Evolutionary conservation across 2,329 filamentous ascomycete species (phyloP).

Genomic region (Paracoccidioides brasiliensis): DNA sequence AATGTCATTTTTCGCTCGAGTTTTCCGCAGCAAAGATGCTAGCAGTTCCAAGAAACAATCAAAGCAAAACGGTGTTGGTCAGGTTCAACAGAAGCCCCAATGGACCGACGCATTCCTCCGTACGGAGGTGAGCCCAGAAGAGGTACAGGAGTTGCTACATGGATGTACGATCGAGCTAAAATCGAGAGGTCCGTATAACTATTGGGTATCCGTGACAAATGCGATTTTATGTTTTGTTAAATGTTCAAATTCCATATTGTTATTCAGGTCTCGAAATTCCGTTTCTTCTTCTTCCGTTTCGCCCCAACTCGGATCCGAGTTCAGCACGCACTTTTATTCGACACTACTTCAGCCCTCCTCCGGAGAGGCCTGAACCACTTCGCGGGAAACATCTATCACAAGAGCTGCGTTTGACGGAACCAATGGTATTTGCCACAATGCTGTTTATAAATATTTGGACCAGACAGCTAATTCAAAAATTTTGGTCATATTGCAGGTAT

Average conservation of each 20-base stretch:
- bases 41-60: constrained; percentile 47
- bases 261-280: constrained; percentile 68
- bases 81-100: constrained; percentile 53
- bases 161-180: constrained; percentile 87
- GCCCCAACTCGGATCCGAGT: constrained; percentile 82
- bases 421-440: constrained; percentile 54
- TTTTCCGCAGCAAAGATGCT: constrained; percentile 65
- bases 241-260: constrained; percentile 16
- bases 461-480: constrained; percentile 4
- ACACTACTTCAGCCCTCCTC: constrained; percentile 70
- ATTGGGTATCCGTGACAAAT: constrained; percentile 1
- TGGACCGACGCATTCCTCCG: constrained; percentile 86
- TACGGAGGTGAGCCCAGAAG: constrained; percentile 70
- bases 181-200: constrained; percentile 59
- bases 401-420: constrained; percentile 84
- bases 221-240: not conserved
- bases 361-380: constrained; percentile 43
- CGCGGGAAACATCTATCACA: constrained; percentile 61
- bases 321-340: constrained; percentile 84
- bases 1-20: constrained; percentile 48
- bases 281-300: constrained; percentile 86
- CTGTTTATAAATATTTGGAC: not conserved
- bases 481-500: constrained; percentile 45
- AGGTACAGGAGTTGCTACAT: constrained; percentile 75
- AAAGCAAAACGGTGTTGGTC: constrained; percentile 37